phyloP scores from a whole-genome alignment of 1,284 basidiomycete genomes.

The Sanghuangporus sanghuang region DNA sequence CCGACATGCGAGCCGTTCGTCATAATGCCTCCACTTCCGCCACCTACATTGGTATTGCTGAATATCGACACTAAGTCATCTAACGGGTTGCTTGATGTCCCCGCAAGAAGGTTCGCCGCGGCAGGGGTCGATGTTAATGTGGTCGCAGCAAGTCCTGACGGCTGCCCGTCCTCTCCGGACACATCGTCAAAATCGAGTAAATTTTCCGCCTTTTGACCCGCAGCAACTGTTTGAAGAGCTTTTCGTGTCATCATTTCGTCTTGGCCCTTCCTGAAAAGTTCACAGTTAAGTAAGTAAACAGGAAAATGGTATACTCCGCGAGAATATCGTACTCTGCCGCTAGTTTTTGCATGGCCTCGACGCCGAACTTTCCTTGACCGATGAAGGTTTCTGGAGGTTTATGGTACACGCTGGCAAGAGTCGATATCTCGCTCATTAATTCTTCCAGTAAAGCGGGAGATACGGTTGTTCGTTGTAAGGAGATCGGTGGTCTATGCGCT shows the following conservation, averaged over 20 bases:
- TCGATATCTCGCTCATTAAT: conserved; percentile 83
- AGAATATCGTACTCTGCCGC: conserved; percentile 48
- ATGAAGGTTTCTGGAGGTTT: conserved; percentile 93
- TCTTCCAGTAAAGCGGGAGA: conserved; percentile 90
- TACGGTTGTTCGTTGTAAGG: conserved; percentile 87
- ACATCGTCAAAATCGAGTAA: conserved; percentile 89
- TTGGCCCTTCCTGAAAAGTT: conserved; percentile 32
- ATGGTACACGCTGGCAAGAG: conserved; percentile 90
- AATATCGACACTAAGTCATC: conserved; percentile 91
- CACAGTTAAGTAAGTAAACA: conserved; percentile 8
- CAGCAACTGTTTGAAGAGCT: conserved; percentile 83
- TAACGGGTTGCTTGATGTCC: conserved; percentile 79
- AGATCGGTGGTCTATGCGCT: conserved; percentile 88
- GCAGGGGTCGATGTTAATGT: conserved; percentile 65
- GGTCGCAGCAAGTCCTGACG: conserved; percentile 71
- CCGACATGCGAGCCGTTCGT: conserved; percentile 26
- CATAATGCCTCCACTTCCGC: conserved; percentile 21
- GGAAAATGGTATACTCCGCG: neutral
- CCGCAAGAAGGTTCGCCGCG: conserved; percentile 62
- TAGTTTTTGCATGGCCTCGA: conserved; percentile 74
- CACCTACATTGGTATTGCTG: conserved; percentile 43
- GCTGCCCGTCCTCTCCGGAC: conserved; percentile 52
- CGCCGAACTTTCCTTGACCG: conserved; percentile 79
- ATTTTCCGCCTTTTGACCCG: conserved; percentile 91
- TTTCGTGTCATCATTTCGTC: conserved; percentile 74